Conservation (phyloP, 345 rosid genomes). For the Boechera stricta region DNA sequence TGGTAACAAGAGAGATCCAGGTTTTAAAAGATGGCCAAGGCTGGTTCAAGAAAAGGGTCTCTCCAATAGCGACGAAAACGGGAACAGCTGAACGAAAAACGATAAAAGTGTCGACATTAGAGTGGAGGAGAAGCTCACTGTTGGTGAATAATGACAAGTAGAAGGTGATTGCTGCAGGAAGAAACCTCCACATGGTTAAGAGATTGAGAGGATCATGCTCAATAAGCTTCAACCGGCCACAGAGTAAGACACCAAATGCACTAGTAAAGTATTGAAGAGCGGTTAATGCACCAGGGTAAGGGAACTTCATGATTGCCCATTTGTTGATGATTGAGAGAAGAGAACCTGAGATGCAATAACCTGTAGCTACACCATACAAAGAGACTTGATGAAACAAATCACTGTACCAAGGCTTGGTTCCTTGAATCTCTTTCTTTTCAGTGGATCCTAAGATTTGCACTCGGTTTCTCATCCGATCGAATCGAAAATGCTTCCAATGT, state of each 20-base stretch:
- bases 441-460: neutral
- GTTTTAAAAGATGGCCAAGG: conserved; percentile 48
- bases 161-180: no score
- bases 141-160: no score
- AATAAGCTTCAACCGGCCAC: conserved; percentile 52
- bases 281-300: conserved; percentile 93
- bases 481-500: conserved; percentile 4
- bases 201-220: no score
- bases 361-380: conserved; percentile 81
- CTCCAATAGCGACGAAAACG: no score
- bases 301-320: conserved; percentile 96
- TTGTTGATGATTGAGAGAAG: conserved; percentile 94
- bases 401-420: conserved; percentile 51
- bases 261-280: conserved; percentile 78
- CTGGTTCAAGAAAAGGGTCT: no score
- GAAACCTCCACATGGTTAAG: no score
- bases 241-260: conserved; percentile 55
- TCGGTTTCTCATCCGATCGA: conserved; percentile 10
- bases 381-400: conserved; percentile 59
- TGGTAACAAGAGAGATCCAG: conserved; percentile 85
- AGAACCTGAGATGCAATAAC: conserved; percentile 90
- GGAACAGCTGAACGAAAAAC: no score
- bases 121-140: no score
- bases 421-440: neutral
- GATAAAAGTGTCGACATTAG: no score